A percentile compares a stretch with the other conserved stretches of the same genome.
These are phyloP conservation scores for Hortiboletus rubellus DNA, from an alignment of 1,284 basidiomycete genomes.

Conservation along the genomic window DNA sequence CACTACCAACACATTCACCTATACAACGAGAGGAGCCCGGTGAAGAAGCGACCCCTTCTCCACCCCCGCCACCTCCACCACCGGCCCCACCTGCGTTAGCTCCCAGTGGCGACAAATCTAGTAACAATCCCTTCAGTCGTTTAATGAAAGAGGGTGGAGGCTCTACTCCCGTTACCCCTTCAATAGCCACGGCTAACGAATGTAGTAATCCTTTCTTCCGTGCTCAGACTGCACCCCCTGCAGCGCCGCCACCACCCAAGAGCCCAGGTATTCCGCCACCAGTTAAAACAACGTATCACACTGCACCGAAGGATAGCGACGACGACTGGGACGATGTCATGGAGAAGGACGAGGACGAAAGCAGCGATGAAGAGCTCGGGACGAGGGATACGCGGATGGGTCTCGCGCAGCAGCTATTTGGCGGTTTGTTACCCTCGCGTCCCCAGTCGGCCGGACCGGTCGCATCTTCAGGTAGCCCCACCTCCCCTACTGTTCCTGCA, in stretches of 20 bases:
- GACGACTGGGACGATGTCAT: conserved; percentile 86
- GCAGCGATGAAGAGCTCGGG: conserved; percentile 78
- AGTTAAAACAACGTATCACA: conserved; percentile 58
- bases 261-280: conserved; percentile 46
- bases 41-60: conserved; percentile 24
- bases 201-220: conserved; percentile 62
- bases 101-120: conserved; percentile 40
- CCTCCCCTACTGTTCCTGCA: conserved; percentile 32
- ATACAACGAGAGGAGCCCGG: conserved; percentile 32
- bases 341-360: conserved; percentile 73
- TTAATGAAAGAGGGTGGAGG: conserved; percentile 52
- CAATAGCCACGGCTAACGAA: conserved; percentile 37
- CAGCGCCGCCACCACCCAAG: conserved; percentile 37
- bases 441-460: conserved; percentile 43
- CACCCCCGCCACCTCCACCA: conserved; percentile 39
- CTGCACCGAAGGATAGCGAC: conserved; percentile 58
- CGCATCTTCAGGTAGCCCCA: conserved; percentile 22
- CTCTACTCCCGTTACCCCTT: conserved; percentile 3
- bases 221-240: conserved; percentile 40
- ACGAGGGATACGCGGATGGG: conserved; percentile 66
- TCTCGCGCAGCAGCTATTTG: conserved; percentile 80
- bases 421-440: conserved; percentile 55
- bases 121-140: conserved; percentile 72
- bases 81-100: conserved; percentile 33
- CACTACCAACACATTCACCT: conserved; percentile 34